Base-by-base conservation (phyloP, 768 basidiomycete genomes). In the Kwoniella dejecticola region DNA sequence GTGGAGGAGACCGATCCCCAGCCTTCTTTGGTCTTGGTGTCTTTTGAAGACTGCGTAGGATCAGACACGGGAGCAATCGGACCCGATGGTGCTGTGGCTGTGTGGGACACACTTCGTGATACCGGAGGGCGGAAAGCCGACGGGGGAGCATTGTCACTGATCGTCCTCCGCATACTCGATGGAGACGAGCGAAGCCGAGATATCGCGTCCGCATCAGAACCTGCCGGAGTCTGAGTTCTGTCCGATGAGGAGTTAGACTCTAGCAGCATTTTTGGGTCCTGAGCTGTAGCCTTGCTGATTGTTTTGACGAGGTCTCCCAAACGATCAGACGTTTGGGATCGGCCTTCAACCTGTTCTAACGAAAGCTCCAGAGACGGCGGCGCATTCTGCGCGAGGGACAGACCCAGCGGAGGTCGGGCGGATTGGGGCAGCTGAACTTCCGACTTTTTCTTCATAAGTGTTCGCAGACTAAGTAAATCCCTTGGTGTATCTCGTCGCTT, bases 1-100 rank as follows among this genome's bases (percentile, higher is more conserved):
- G 66, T 54, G 2, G 70, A 70, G 42, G 73, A 72, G 12, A 72
- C 64, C 2, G 68, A 68, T 26, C 62, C 61, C 73, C 70, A 75
- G 1, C 66, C 67, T 48, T 75, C 73, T 30, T 58, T 36, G 50
- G 40, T 17, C 29, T 23, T 19, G 60, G 48, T 1, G 47, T 50
- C 7, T 60, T 45, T 13, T 7, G 33, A 31, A 40, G 29, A 21
- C 29, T 19, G 29, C 26, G 11, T 23, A 31, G 12, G n/a, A n/a
- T n/a, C n/a, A n/a, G n/a, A n/a, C n/a, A n/a, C n/a, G n/a, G n/a
- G 30, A 19, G 33, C 7, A 36, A 15, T 36, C 24, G 65, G 62
- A 1, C 58, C 49, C 5, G 42, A 29, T 3, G 62, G 31, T 26
- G 63, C 29, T 26, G 58, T 30, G 13, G 55, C 24, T 4, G 60